Evolutionary conservation across 257 asterid genomes (phyloP), one percentile per base, ranked within the genome.

Genomic region (Fraxinus quadrangulata): DNA sequence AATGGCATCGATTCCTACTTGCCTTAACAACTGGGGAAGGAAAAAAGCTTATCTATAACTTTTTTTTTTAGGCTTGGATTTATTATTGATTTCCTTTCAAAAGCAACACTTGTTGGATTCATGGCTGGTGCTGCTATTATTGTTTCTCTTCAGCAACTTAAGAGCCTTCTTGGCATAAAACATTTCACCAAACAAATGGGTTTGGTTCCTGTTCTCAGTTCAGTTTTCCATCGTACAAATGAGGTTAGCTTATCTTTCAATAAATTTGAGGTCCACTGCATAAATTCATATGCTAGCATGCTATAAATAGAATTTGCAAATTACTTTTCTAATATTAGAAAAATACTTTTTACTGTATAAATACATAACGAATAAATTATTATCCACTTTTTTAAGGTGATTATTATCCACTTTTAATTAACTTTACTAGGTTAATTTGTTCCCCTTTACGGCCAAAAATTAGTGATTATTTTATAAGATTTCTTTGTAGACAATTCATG

Each of bases 101-200:
- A 88, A 84, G 98, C 98, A 68, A 93, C 96, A 2, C 90, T 93
- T 0, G 81, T 88, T 31, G 98, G 98, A n/a, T 93, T 93, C 77
- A 91, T 93, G 98, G 98, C 93, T 74, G 98, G 98, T 67, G 98
- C 97, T 72, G 97, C 98, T 12, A 84, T 91, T 17, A 90, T 93
- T 28, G 98, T 93, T 28, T 93, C 98, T 47, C 90, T 93, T 7
- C 97, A 93, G 84, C 98, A 93, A 54, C 89, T 93, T 2, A 90
- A 93, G 86, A 83, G 87, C 70, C 94, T 93, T 73, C 88, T 93
- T 45, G 98, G 98, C 1, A 91, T 93, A 14, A 85, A 76, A 14
- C 69, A 90, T 78, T 93, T 93, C 81, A 91, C 97, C 65, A 87
- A 81, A 3, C 81, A 93, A 73, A 93, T 92, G 98, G 97, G 94